Evolutionary conservation across 2,329 filamentous ascomycete genomes (phyloP).

Genomic region (Calonectria naviculata): DNA sequence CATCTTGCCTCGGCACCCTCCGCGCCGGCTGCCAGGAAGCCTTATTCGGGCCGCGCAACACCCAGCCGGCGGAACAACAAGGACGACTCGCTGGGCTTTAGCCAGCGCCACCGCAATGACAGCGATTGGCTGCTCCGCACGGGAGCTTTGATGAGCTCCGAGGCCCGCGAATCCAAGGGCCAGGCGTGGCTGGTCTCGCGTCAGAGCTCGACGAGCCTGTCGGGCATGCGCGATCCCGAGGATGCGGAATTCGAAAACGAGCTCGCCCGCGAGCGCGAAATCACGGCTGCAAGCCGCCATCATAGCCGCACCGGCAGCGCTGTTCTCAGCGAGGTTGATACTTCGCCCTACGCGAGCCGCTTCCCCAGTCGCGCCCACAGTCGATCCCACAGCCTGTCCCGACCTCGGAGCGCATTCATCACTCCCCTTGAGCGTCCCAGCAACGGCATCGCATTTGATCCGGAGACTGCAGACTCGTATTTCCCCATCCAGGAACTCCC

Average conservation of each 20-base stretch:
- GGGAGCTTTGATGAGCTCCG: slow-evolving; percentile 70
- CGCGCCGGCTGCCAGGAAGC: slow-evolving; percentile 29
- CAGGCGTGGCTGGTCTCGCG: slow-evolving; percentile 76
- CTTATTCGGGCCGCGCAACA: slow-evolving; percentile 46
- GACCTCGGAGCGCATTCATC: slow-evolving; percentile 51
- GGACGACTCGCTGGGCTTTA: slow-evolving; percentile 39
- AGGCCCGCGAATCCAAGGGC: slow-evolving; percentile 74
- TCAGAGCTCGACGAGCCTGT: slow-evolving; percentile 72
- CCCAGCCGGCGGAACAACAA: slow-evolving; percentile 48
- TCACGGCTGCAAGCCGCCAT: slow-evolving; percentile 53
- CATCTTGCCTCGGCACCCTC: slow-evolving; percentile 54
- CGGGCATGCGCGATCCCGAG: slow-evolving; percentile 61
- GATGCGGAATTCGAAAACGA: slow-evolving; percentile 65
- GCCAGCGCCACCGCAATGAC: slow-evolving; percentile 55
- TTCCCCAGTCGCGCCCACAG: slow-evolving; percentile 62
- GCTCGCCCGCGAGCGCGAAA: slow-evolving; percentile 61
- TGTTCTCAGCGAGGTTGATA: slow-evolving; percentile 50
- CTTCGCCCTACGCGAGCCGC: slow-evolving; percentile 54
- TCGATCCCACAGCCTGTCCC: slow-evolving; percentile 49
- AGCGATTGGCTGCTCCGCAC: slow-evolving; percentile 75
- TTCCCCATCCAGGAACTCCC: slow-evolving; percentile 44
- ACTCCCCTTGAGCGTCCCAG: slow-evolving; percentile 55
- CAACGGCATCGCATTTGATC: slow-evolving; percentile 49
- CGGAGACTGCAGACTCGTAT: slow-evolving; percentile 31
- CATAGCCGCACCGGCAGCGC: slow-evolving; percentile 60